Conservation (phyloP, 2,329 filamentous ascomycete genomes). For the Blastomyces silverae region DNA sequence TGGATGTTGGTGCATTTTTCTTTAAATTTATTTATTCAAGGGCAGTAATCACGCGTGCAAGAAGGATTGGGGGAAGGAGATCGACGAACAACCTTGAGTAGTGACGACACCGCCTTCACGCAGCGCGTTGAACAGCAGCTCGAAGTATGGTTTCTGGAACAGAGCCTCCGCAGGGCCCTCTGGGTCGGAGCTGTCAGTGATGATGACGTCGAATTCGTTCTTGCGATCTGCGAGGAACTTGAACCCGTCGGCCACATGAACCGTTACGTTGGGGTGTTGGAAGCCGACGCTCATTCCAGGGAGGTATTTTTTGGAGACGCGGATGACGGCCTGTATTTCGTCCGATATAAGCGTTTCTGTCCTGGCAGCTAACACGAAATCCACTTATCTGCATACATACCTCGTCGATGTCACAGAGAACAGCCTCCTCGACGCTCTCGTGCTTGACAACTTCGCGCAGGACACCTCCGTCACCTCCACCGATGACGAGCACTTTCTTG, state of each 20-base stretch:
- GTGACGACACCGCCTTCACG: slow-evolving; percentile 96
- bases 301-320: slow-evolving; percentile 96
- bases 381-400: slow-evolving; percentile 45
- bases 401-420: slow-evolving; percentile 98
- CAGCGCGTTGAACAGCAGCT: slow-evolving; percentile 83
- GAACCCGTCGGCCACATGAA: slow-evolving; percentile 94
- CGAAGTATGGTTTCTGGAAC: slow-evolving; percentile 98
- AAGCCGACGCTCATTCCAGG: slow-evolving; percentile 90
- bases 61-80: slow-evolving; percentile 63
- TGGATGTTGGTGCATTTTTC: slow-evolving; percentile 1
- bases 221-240: slow-evolving; percentile 96
- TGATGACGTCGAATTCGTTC: slow-evolving; percentile 98
- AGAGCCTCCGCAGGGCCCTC: slow-evolving; percentile 93
- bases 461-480: slow-evolving; percentile 93
- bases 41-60: slow-evolving; percentile 21
- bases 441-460: slow-evolving; percentile 99
- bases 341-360: background rate
- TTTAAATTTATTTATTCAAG: background rate
- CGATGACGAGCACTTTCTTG: slow-evolving; percentile 97
- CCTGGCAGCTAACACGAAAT: background rate
- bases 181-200: slow-evolving; percentile 96
- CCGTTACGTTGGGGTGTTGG: slow-evolving; percentile 86
- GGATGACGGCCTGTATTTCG: slow-evolving; percentile 71
- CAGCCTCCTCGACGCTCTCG: slow-evolving; percentile 89
- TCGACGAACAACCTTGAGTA: slow-evolving; percentile 99